phyloP scores from a whole-genome alignment of 208 protist genomes.

The Trypanosoma mega region DNA sequence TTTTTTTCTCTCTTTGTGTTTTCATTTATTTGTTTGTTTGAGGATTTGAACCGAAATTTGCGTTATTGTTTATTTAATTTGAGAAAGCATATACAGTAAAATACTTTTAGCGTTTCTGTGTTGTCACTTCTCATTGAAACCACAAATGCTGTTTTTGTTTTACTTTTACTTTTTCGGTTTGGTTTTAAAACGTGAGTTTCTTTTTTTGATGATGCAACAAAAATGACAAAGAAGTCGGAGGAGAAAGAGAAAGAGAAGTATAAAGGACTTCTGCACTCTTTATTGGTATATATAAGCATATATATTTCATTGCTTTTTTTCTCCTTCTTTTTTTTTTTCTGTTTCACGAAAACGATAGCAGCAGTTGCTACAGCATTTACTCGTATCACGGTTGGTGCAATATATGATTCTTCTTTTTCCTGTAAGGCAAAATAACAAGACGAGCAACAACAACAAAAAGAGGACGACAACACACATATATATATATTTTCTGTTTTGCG shows the following conservation, averaged over 20 bases:
- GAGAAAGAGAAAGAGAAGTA: slow-evolving; percentile 8
- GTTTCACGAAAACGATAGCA: slow-evolving; percentile 5
- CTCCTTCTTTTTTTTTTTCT: slow-evolving; percentile 19
- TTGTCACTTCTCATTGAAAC: no score
- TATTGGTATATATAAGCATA: slow-evolving; percentile 5
- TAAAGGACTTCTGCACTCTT: not conserved
- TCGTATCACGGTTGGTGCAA: slow-evolving; percentile 13
- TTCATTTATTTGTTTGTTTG: not conserved
- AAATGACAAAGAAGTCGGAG: not conserved
- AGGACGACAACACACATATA: no score
- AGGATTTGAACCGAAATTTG: not conserved
- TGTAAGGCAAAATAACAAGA: no score
- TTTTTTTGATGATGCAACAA: not conserved
- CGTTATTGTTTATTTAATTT: no score
- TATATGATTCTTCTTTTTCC: slow-evolving; percentile 19
- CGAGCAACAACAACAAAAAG: no score
- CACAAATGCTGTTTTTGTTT: not conserved
- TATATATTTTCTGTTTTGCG: slow-evolving; percentile 19
- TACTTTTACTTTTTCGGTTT: slow-evolving; percentile 6
- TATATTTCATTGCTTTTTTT: slow-evolving; percentile 4
- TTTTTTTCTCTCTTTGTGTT: not conserved
- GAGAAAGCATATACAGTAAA: no score
- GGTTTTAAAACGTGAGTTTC: no score
- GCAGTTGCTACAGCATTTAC: slow-evolving; percentile 14
- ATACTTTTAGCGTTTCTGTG: no score